Evolutionary conservation across 139 green algal species (phyloP), one percentile per base, ranked within the genome.

Genomic region (Desmodesmus armatus): DNA sequence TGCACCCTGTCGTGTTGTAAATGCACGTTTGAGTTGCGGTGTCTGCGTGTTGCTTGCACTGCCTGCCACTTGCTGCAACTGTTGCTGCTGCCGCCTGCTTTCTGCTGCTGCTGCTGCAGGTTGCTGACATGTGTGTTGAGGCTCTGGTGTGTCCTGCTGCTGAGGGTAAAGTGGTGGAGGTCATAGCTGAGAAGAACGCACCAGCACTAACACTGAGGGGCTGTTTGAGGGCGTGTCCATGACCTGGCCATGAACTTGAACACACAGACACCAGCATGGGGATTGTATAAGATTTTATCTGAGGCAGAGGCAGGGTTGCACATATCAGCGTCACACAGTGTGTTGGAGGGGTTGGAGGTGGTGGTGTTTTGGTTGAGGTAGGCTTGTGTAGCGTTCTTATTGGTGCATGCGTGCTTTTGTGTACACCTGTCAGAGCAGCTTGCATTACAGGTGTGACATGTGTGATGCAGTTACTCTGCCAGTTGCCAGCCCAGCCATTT

Each of bases 41-140:
- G 9, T 23, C 33, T 2, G 33, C 51, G 21, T 17, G 0, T 27
- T 27, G 9, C 29, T 2, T 37, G 58, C 58, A 67, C 58, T 62
- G 51, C 51, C 21, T 17, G 21, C 31, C 29, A 49, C 33, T 21
- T 0, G n/a, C 17, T 49, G 11, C 2, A 80, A 5, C 6, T 37
- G 43, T 19, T 43, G 31, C 44, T 83, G 70, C 31, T 44, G 76
- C 53, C 5, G 76, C 9, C 19, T 72, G 76, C 55, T 55, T 23
- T 35, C 76, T 15, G 31, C 89, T 25, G 43, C 55, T 70, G 25
- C 29, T 76, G 60, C 25, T 69, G 63, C 89, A 96, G 89, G 94
- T 97, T 67, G 94, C 95, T 39, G 93, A 96, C 31, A 82, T 94
- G 21, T 94, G 88, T 80, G 87, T 96, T 49, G 93, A 94, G 44